phyloP scores from a whole-genome alignment of 345 rosid genomes.

The Cardamine occulta region DNA sequence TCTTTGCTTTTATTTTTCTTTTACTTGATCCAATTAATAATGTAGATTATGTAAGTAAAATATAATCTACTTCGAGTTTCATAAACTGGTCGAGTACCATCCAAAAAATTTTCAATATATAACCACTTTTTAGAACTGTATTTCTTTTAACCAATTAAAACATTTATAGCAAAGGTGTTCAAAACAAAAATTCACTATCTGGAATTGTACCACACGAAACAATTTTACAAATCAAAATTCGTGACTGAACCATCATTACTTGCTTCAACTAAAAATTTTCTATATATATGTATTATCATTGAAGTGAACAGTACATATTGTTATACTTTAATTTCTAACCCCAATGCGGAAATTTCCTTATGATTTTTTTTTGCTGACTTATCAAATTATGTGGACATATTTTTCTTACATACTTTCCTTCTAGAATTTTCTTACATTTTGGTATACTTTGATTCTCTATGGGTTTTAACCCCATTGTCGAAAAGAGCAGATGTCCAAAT shows the following conservation, averaged over 20 bases:
- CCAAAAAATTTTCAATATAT: neutral
- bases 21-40: constrained; percentile 1
- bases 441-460: neutral
- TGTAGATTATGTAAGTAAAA: neutral
- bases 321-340: neutral
- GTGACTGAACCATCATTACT: neutral
- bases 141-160: neutral
- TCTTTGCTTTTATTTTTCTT: constrained; percentile 4
- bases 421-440: too few relatives aligned
- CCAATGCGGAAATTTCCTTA: neutral
- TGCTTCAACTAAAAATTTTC: neutral
- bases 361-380: neutral
- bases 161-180: neutral
- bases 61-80: neutral
- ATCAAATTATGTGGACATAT: neutral
- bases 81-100: neutral
- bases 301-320: neutral
- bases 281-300: neutral
- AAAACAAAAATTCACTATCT: neutral
- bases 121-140: neutral
- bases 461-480: neutral
- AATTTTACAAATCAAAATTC: neutral
- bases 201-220: neutral
- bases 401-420: constrained; percentile 7
- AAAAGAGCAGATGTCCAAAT: neutral